Base-by-base conservation (phyloP, 2,329 filamentous ascomycete genomes). In the Aspergillus fumigatiaffinis region DNA sequence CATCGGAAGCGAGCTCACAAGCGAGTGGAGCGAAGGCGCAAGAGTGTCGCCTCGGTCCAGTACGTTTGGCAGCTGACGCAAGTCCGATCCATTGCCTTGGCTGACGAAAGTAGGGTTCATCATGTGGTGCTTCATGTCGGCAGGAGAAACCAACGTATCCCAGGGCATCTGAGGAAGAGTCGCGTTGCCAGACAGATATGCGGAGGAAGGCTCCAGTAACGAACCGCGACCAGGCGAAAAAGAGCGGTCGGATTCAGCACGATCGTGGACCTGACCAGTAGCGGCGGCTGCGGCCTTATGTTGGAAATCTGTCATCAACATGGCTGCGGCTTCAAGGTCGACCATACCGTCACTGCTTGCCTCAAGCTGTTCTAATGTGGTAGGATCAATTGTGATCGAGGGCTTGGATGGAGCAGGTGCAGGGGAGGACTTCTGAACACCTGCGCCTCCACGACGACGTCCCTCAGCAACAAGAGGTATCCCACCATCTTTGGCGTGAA, bases 291-390 rank as follows among this genome's bases (percentile, higher is more conserved):
- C 93, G 69, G 87, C 92, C 81, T 97, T 97, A 81, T 97, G 92
- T 79, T 96, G 93, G 73, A 97, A 89, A 79, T 97, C 92, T 73
- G 93, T 94, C 80, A 99, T 95, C 75, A 99, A 86, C 91, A 97
- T 97, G 66, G 94, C 94, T 66, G 94, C 94, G 68, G 93, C 92
- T 82, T 99, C 93, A 71, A 97, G 89, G 74, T 97, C 94, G 71
- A 97, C 92, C 77, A 93, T 89, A 73, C 88, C 89, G 75, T 97
- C 93, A 74, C 87, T 90, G 77, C 87, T 90, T 69, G 89, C 90
- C 77, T 96, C 92, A 71, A 97, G 92, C 76, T 96, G 92, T 78
- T 97, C 92, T 68, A 97, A 80, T 55, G 91, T 88, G 48, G 91
- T 87, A 51, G 91, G 87, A 72, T 97, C 94, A 66, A 96, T 85